These are phyloP conservation scores for Mrakia gelida DNA, from an alignment of 768 basidiomycete genomes.

Conservation along the genomic window DNA sequence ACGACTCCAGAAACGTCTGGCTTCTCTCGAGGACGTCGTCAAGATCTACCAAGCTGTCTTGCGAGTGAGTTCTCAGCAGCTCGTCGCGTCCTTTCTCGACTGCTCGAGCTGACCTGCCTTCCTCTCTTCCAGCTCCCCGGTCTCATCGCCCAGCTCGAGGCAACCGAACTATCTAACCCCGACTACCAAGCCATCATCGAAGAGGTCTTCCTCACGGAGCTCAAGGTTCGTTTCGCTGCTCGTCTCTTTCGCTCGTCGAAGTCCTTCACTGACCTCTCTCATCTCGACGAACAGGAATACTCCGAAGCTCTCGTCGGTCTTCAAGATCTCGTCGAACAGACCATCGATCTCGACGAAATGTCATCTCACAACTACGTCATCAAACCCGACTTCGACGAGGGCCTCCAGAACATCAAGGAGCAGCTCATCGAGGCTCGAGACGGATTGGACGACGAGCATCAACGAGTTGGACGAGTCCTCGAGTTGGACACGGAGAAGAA, in stretches of 20 bases:
- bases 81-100: not conserved
- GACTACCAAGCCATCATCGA: conserved; percentile 58
- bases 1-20: conserved; percentile 76
- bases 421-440: conserved; percentile 70
- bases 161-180: conserved; percentile 47
- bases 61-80: conserved; percentile 52
- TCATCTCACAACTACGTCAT: conserved; percentile 75
- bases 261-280: not conserved
- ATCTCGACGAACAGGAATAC: conserved; percentile 53
- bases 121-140: conserved; percentile 59
- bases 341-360: conserved; percentile 82
- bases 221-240: conserved; percentile 51
- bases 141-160: conserved; percentile 62
- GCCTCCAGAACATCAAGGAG: conserved; percentile 63
- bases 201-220: conserved; percentile 59
- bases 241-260: not conserved
- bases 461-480: conserved; percentile 62
- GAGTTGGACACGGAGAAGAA: conserved; percentile 87
- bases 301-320: conserved; percentile 66
- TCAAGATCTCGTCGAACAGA: conserved; percentile 90
- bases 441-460: conserved; percentile 76
- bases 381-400: conserved; percentile 81
- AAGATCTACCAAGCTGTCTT: conserved; percentile 89
- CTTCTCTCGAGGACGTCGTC: conserved; percentile 89
- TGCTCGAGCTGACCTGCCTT: conserved; percentile 4